These are phyloP conservation scores for Dioscorea zingiberensis DNA, from an alignment of 106 monocot genomes.

Conservation along the genomic window DNA sequence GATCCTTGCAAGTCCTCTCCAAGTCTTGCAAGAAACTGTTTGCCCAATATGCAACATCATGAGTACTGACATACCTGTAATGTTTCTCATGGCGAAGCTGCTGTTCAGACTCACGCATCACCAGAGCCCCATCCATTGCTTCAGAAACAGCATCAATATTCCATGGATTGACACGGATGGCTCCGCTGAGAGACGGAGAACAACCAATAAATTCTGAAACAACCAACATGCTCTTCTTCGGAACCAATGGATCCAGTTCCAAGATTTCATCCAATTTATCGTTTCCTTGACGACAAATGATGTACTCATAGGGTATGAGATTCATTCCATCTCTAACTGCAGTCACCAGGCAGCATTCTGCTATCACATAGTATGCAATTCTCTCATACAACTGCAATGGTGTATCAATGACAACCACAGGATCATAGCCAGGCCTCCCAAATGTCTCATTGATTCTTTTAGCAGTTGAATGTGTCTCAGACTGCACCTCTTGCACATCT, in stretches of 20 bases:
- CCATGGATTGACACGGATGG: constrained; percentile 52
- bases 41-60: constrained; percentile 53
- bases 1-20: constrained; percentile 44
- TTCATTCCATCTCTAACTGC: constrained; percentile 61
- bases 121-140: constrained; percentile 40
- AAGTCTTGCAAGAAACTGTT: constrained; percentile 43
- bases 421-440: constrained; percentile 31
- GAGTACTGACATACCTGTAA: constrained; percentile 43
- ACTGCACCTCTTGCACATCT: constrained; percentile 46
- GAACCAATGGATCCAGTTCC: constrained; percentile 7
- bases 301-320: constrained; percentile 56
- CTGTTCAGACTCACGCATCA: constrained; percentile 26
- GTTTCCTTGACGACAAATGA: constrained; percentile 41
- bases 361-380: constrained; percentile 42
- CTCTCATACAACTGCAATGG: constrained; percentile 42
- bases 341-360: constrained; percentile 50
- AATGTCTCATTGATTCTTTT: constrained; percentile 41
- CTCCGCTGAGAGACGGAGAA: constrained; percentile 49
- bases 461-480: constrained; percentile 27
- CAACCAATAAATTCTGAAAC: constrained; percentile 51
- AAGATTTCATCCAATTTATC: constrained; percentile 21
- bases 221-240: constrained; percentile 44
- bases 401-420: constrained; percentile 30
- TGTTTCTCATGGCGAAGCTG: constrained; percentile 49
- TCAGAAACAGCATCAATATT: constrained; percentile 46